A percentile compares a stretch with the other conserved stretches of the same genome.
These are phyloP conservation scores for Ambrosia trifida DNA, from an alignment of 129 eudicot species.

Conservation along the genomic window DNA sequence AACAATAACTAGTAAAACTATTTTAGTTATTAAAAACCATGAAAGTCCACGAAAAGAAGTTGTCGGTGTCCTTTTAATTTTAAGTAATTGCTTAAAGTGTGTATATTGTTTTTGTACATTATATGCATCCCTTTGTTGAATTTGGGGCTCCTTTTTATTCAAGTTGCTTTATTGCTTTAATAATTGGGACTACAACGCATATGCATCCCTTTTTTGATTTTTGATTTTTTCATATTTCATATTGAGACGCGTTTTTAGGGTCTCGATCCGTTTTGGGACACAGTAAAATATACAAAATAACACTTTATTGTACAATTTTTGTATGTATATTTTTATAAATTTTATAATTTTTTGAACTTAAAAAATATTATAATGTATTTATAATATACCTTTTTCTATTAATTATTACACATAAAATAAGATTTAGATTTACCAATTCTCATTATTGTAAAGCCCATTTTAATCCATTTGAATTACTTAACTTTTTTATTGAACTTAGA, in stretches of 20 bases:
- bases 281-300: neutral
- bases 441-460: too few relatives aligned
- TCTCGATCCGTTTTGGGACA: conserved; percentile 31
- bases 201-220: neutral
- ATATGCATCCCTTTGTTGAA: conserved; percentile 41
- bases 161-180: conserved; percentile 35
- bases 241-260: conserved; percentile 20
- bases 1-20: neutral
- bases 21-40: neutral
- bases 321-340: too few relatives aligned
- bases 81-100: conserved; percentile 15
- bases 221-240: neutral
- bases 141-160: conserved; percentile 31
- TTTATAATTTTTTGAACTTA: too few relatives aligned
- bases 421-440: too few relatives aligned
- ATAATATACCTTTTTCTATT: neutral
- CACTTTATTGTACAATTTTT: neutral
- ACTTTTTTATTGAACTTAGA: neutral
- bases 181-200: conserved; percentile 17
- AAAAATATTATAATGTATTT: neutral
- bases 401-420: neutral
- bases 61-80: conserved; percentile 37
- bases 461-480: neutral
- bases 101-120: conserved; percentile 29
- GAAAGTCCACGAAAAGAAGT: conserved; percentile 16